Conservation (phyloP, 2,329 filamentous ascomycete genomes). For the Septoria linicola region DNA sequence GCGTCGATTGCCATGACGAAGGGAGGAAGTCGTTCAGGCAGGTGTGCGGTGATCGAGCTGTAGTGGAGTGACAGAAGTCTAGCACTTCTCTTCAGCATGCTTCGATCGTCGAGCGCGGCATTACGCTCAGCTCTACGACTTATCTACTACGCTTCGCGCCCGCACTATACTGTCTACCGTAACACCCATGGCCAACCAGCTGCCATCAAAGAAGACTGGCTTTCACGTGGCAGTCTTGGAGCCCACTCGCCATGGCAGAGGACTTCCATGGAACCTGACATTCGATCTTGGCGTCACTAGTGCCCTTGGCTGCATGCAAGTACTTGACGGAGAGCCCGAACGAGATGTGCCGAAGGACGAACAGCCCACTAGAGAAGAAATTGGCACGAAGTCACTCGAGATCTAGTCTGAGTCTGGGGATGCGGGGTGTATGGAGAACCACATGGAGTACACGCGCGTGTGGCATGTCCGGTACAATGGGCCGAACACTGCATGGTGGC, state of each 20-base stretch:
- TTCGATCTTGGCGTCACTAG: too few relatives aligned
- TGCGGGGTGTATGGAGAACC: conserved; percentile 7
- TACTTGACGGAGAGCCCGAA: not conserved
- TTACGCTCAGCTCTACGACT: not conserved
- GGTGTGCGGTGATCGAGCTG: not conserved
- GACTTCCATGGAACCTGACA: too few relatives aligned
- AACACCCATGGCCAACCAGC: too few relatives aligned
- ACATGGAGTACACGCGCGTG: not conserved
- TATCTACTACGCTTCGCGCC: not conserved
- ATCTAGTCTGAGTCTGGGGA: conserved; percentile 1
- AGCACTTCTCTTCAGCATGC: conserved; percentile 10
- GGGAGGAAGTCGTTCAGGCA: not conserved
- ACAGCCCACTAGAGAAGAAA: not conserved
- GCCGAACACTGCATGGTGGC: not conserved
- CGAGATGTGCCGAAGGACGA: not conserved
- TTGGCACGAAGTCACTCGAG: not conserved
- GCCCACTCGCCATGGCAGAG: too few relatives aligned
- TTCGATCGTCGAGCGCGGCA: not conserved
- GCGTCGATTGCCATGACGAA: conserved; percentile 14
- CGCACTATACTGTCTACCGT: not conserved
- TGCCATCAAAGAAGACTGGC: too few relatives aligned
- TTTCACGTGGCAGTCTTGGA: too few relatives aligned
- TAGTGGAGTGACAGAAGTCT: not conserved
- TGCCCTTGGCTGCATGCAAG: too few relatives aligned
- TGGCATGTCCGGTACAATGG: not conserved